Evolutionary conservation across 345 rosid genomes (phyloP).

Genomic region (Odontarrhena argentea): DNA sequence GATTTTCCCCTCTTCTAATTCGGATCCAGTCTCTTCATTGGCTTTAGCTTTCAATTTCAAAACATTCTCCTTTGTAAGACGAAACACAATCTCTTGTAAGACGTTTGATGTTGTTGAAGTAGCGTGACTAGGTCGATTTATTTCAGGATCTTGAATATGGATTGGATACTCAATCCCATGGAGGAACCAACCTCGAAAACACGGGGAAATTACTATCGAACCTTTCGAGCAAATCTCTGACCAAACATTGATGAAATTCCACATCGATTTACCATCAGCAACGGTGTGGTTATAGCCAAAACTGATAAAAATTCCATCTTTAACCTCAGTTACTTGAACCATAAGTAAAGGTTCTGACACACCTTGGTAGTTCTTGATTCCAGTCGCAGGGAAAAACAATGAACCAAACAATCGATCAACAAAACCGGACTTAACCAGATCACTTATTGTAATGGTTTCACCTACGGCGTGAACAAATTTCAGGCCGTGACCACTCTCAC

Average conservation of each 20-base stretch:
- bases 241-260: slow-evolving; percentile 52
- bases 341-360: slow-evolving; percentile 39
- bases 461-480: slow-evolving; percentile 40
- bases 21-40: slow-evolving; percentile 26
- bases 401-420: slow-evolving; percentile 38
- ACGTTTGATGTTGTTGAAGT: not conserved
- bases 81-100: slow-evolving; percentile 37
- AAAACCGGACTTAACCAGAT: slow-evolving; percentile 27
- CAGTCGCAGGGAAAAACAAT: slow-evolving; percentile 43
- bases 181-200: slow-evolving; percentile 29
- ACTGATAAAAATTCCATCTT: slow-evolving; percentile 45
- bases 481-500: slow-evolving; percentile 34
- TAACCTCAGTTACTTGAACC: slow-evolving; percentile 47
- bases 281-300: slow-evolving; percentile 40
- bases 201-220: not conserved
- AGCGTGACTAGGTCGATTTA: not conserved
- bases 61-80: slow-evolving; percentile 31
- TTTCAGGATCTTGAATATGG: slow-evolving; percentile 34
- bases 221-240: slow-evolving; percentile 38
- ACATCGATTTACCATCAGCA: slow-evolving; percentile 41
- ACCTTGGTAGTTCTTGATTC: slow-evolving; percentile 32
- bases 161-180: slow-evolving; percentile 10
- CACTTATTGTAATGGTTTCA: slow-evolving; percentile 26
- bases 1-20: not conserved
- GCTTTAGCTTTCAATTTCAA: slow-evolving; percentile 42